Conservation (phyloP, 257 asterid species). For the Fraxinus anomala region DNA sequence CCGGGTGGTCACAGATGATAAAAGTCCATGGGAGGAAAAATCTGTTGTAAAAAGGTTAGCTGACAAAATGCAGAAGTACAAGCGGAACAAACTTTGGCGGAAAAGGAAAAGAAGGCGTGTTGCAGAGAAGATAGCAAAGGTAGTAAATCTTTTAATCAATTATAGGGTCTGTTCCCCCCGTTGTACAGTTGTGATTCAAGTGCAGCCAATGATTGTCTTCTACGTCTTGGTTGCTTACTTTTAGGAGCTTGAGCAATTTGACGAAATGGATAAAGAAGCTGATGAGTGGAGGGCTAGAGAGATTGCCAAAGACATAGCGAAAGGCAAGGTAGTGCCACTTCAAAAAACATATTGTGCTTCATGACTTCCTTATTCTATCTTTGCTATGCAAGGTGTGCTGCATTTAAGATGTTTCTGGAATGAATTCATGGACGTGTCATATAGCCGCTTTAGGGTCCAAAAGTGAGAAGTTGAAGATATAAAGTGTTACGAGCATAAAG, state of each 20-base stretch:
- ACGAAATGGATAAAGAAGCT: conserved; percentile 72
- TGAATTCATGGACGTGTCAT: conserved; percentile 4
- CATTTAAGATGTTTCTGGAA: conserved; percentile 6
- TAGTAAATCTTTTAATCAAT: conserved; percentile 21
- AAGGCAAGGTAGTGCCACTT: conserved; percentile 58
- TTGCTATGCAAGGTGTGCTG: neutral
- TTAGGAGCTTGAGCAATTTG: conserved; percentile 70
- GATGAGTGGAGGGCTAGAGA: conserved; percentile 94
- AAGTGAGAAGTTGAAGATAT: conserved; percentile 2
- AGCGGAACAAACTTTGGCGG: conserved; percentile 86
- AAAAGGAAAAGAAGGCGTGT: conserved; percentile 69
- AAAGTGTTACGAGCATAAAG: neutral
- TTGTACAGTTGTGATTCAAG: conserved; percentile 7
- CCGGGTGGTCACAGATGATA: conserved; percentile 67
- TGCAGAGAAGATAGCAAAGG: conserved; percentile 70
- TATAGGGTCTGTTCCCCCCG: neutral
- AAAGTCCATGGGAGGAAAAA: conserved; percentile 86
- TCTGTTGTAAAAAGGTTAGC: conserved; percentile 63
- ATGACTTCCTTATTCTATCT: neutral
- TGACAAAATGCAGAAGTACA: conserved; percentile 67
- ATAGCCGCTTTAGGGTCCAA: neutral
- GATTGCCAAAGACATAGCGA: conserved; percentile 84
- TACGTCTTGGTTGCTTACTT: conserved; percentile 21
- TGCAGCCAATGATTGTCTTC: neutral
- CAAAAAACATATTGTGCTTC: neutral